These are phyloP conservation scores for Podila minutissima DNA, from an alignment of 192 early-diverging fungal genomes.

Conservation along the genomic window DNA sequence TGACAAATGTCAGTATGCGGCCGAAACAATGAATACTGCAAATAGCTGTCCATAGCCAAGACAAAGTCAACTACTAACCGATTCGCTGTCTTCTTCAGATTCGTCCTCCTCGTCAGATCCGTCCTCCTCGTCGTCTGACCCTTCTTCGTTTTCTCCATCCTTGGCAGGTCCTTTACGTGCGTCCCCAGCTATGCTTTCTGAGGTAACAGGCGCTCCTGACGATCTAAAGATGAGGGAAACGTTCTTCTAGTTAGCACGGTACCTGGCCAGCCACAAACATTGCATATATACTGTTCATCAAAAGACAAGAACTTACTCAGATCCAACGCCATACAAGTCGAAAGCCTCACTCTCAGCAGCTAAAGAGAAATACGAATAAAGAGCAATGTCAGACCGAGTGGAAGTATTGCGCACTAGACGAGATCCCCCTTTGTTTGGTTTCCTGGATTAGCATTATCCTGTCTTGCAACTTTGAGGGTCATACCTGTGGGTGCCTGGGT, in stretches of 20 bases:
- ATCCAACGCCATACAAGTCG: slow-evolving; percentile 38
- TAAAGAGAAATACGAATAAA: slow-evolving; percentile 1
- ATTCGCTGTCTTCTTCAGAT: slow-evolving; percentile 69
- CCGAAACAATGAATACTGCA: not conserved
- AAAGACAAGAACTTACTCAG: slow-evolving; percentile 17
- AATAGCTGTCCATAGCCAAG: not conserved
- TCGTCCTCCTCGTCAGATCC: slow-evolving; percentile 55
- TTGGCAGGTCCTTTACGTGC: slow-evolving; percentile 1
- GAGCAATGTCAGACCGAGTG: not conserved
- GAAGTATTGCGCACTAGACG: not conserved
- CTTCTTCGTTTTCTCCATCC: slow-evolving; percentile 9
- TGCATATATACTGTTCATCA: not conserved
- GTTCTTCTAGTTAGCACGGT: no score
- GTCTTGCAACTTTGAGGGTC: not conserved
- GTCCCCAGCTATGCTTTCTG: slow-evolving; percentile 6
- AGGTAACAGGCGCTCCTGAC: not conserved
- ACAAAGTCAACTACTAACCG: slow-evolving; percentile 53
- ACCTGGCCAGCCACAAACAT: not conserved
- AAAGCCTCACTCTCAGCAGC: slow-evolving; percentile 39
- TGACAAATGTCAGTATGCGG: no score
- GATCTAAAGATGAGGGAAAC: no score
- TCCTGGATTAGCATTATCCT: not conserved
- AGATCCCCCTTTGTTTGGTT: not conserved
- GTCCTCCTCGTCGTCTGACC: slow-evolving; percentile 21
- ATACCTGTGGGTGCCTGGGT: slow-evolving; percentile 14